Percentiles rank a stretch among this genome's conserved stretches.
phyloP scores from a whole-genome alignment of 306 rosid species.

The Malus sylvestris region DNA sequence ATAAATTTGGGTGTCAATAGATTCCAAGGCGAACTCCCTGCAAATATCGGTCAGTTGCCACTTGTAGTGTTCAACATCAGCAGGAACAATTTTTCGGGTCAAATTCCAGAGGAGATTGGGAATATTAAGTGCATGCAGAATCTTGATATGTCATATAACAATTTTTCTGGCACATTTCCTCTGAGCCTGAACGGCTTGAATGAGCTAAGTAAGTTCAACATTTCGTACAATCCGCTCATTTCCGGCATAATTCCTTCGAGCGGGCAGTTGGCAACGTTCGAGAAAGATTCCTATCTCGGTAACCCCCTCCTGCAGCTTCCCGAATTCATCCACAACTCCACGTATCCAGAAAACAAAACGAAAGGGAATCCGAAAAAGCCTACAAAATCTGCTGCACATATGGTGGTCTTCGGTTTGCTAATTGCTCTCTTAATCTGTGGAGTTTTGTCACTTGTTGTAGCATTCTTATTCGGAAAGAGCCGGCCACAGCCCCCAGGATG shows the following conservation, averaged over 20 bases:
- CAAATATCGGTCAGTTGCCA: conserved; percentile 45
- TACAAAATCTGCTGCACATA: conserved; percentile 25
- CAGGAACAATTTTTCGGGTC: conserved; percentile 64
- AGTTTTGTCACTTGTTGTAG: conserved; percentile 35
- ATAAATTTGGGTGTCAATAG: conserved; percentile 59
- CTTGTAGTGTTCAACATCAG: conserved; percentile 61
- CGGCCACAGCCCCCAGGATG: conserved; percentile 38
- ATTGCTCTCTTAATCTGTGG: conserved; percentile 47
- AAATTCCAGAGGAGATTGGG: conserved; percentile 58
- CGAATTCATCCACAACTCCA: conserved; percentile 26
- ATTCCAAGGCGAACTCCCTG: conserved; percentile 61
- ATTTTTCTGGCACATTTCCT: conserved; percentile 75
- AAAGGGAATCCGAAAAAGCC: conserved; percentile 2
- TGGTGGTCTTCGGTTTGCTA: conserved; percentile 31
- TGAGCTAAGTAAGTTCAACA: conserved; percentile 78
- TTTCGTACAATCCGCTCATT: conserved; percentile 72
- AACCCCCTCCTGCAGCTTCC: conserved; percentile 61
- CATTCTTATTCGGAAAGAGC: conserved; percentile 36
- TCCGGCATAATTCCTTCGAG: conserved; percentile 45
- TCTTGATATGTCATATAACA: conserved; percentile 77
- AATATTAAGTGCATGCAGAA: conserved; percentile 50
- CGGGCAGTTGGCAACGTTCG: conserved; percentile 77
- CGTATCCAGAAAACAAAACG: conserved; percentile 2
- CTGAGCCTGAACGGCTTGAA: conserved; percentile 47
- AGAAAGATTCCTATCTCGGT: conserved; percentile 55